Conservation (phyloP, 208 protist species). For the Crithidia mellificae region DNA sequence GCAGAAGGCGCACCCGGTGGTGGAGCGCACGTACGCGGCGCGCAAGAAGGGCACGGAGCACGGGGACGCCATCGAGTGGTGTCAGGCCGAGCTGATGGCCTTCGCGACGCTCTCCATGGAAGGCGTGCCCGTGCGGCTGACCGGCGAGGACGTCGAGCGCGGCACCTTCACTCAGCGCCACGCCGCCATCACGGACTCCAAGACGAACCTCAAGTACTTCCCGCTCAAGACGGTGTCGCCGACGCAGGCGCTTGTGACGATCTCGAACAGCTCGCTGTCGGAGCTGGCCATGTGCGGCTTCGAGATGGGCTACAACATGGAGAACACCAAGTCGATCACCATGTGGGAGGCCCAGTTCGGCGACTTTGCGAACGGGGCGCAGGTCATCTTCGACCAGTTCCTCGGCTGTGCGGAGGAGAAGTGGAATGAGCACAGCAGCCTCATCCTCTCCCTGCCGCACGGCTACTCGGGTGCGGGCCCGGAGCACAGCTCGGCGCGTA, state of each 20-base stretch:
- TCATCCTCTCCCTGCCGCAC: conserved; percentile 97
- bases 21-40: conserved; percentile 89
- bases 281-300: conserved; percentile 98
- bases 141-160: conserved; percentile 97
- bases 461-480: conserved; percentile 98
- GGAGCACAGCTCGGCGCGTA: conserved; percentile 97
- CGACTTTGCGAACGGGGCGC: conserved; percentile 99
- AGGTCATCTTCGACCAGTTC: conserved; percentile 99
- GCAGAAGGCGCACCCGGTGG: conserved; percentile 87
- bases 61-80: conserved; percentile 93
- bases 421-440: conserved; percentile 94
- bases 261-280: conserved; percentile 95
- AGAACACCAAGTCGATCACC: conserved; percentile 94
- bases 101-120: conserved; percentile 93
- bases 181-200: conserved; percentile 94
- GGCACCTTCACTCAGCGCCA: conserved; percentile 99
- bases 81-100: conserved; percentile 94
- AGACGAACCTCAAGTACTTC: conserved; percentile 89
- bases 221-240: conserved; percentile 73
- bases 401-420: conserved; percentile 94
- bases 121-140: conserved; percentile 93
- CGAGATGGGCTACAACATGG: conserved; percentile 96
- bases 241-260: conserved; percentile 85
- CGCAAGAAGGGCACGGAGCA: conserved; percentile 87
- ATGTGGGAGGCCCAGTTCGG: conserved; percentile 99